Base-by-base conservation (phyloP, 495 filamentous ascomycete genomes). In the Hyaloscypha hepaticicola region DNA sequence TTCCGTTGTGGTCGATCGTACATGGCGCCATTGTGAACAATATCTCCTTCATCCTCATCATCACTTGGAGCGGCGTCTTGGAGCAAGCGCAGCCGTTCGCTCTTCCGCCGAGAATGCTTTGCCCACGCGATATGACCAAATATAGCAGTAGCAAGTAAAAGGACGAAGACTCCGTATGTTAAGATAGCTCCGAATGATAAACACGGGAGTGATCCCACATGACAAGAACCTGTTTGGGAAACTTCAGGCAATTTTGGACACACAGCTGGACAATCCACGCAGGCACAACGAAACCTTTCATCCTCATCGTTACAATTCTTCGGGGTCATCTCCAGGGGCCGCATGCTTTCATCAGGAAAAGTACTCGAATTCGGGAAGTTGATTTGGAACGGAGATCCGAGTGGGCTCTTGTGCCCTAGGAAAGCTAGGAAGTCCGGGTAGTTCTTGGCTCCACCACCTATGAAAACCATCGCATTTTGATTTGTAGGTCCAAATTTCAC, bases 401-500 rank as follows among this genome's bases (percentile, higher is more conserved):
- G 81, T 7, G 85, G 76, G 72, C 93, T 93, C 80, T 96, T 90
- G 68, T 96, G 86, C 12, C 95, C 95, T n/a, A 99, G 76, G 72
- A 97, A 99, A 67, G 89, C 90, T 63, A 99, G 73, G 70, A 99
- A 90, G 29, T 87, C 81, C 0, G 83, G 81, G 76, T 93, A 96
- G 72, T 96, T 88, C 79, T 95, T 96, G 22, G 95, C 96, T 27
- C 93, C 92, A 12, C 95, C 96, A 9, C 95, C 96, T 66, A 98
- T 97, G 67, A 98, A 87, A 65, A 92, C 88, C 82, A 99, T 99
- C 12, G 93, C 93, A 69, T 88, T 90, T 24, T 89, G 87, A 66
- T 96, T 96, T 3, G 96, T 93, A 2, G 91, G 88, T 19, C 94
- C 95, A 71, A 97, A 97, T 72, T 98, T 97, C 73, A 99, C 92